Conservation (phyloP, 192 early-diverging fungal species). For the Backusella liffmaniae region DNA sequence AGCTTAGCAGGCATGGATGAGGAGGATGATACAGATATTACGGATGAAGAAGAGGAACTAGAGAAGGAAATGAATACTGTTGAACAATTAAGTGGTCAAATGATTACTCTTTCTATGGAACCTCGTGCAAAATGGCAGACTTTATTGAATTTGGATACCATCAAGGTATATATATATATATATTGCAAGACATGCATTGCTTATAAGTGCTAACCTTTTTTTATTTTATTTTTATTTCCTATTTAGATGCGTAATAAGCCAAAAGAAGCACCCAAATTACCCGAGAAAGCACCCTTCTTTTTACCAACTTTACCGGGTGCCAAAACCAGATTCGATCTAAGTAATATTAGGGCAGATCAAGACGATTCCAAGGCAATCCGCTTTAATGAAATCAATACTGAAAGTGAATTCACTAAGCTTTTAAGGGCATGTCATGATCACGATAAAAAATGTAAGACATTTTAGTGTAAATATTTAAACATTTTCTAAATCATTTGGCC, state of each 20-base stretch:
- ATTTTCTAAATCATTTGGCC: slow-evolving; percentile 3
- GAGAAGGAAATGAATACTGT: slow-evolving; percentile 10
- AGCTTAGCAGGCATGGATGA: slow-evolving; percentile 54
- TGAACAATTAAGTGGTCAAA: slow-evolving; percentile 71
- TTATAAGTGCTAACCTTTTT: not conserved
- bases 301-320: slow-evolving; percentile 76
- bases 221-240: not conserved
- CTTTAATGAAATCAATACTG: slow-evolving; percentile 50
- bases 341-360: slow-evolving; percentile 29
- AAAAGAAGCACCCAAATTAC: slow-evolving; percentile 81
- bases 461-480: not conserved
- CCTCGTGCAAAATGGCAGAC: slow-evolving; percentile 91
- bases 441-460: slow-evolving; percentile 36
- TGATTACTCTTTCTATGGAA: slow-evolving; percentile 83
- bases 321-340: slow-evolving; percentile 31
- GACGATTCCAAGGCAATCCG: slow-evolving; percentile 39
- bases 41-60: slow-evolving; percentile 24
- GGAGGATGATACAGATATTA: slow-evolving; percentile 43
- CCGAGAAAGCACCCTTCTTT: slow-evolving; percentile 94
- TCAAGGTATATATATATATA: slow-evolving; percentile 57
- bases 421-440: slow-evolving; percentile 48
- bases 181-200: not conserved
- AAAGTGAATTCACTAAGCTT: slow-evolving; percentile 61
- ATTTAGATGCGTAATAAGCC: slow-evolving; percentile 84
- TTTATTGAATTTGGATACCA: slow-evolving; percentile 82